phyloP scores from a whole-genome alignment of 2,329 filamentous ascomycete species.

The Corynespora cassiicola region DNA sequence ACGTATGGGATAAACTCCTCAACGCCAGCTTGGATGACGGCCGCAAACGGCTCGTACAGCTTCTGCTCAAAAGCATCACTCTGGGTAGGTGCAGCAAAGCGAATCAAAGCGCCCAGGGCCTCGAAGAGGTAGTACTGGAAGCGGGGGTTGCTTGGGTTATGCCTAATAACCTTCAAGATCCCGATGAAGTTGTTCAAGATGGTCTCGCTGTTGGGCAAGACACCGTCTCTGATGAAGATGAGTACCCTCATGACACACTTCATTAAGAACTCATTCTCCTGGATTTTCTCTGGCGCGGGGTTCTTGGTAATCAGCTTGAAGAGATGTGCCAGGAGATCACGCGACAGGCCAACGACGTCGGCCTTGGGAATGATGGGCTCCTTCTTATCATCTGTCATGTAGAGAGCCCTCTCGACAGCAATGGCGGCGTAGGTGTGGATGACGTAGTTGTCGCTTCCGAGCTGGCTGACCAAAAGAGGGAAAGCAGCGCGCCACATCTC shows the following conservation, averaged over 20 bases:
- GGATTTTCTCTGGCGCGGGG: conserved; percentile 84
- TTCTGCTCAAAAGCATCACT: conserved; percentile 78
- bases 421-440: conserved; percentile 98
- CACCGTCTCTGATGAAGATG: conserved; percentile 87
- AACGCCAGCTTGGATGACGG: conserved; percentile 80
- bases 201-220: conserved; percentile 74
- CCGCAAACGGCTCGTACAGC: conserved; percentile 83
- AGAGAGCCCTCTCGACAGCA: conserved; percentile 91
- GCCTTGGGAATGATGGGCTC: conserved; percentile 80
- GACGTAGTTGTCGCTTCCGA: conserved; percentile 90
- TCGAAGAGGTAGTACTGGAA: conserved; percentile 99
- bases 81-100: conserved; percentile 72
- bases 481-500: conserved; percentile 92
- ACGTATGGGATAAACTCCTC: conserved; percentile 96
- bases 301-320: conserved; percentile 92
- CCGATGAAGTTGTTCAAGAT: conserved; percentile 84
- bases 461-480: conserved; percentile 86
- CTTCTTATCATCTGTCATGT: conserved; percentile 76
- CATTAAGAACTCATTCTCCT: conserved; percentile 99
- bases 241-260: conserved; percentile 97
- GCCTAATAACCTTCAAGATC: conserved; percentile 90
- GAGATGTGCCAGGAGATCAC: conserved; percentile 85
- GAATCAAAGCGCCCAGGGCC: conserved; percentile 86
- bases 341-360: conserved; percentile 81
- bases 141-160: conserved; percentile 94